Conservation (phyloP, 768 basidiomycete species). For the Cubamyces sp. region DNA sequence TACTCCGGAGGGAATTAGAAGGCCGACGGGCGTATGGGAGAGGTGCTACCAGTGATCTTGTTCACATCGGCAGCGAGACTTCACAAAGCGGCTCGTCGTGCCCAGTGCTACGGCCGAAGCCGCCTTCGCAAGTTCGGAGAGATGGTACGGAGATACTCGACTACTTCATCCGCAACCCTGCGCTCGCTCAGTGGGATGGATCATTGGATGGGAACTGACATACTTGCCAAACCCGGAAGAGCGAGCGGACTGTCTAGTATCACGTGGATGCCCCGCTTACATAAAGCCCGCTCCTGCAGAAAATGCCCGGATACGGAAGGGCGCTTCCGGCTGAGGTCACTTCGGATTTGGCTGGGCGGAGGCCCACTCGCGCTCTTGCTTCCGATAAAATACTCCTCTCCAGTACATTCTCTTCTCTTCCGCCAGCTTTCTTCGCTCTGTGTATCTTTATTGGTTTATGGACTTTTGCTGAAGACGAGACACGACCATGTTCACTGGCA, state of each 20-base stretch:
- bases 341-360: background rate
- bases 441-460: constrained; percentile 38
- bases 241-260: background rate
- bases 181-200: background rate
- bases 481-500: constrained; percentile 55
- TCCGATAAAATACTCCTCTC: constrained; percentile 20
- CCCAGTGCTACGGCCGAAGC: background rate
- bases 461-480: constrained; percentile 26
- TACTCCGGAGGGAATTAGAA: background rate
- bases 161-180: background rate
- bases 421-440: constrained; percentile 19
- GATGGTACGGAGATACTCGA: constrained; percentile 4
- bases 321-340: constrained; percentile 10
- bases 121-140: background rate
- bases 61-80: constrained; percentile 2
- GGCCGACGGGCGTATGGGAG: background rate
- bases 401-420: constrained; percentile 16
- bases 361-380: constrained; percentile 3
- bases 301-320: constrained; percentile 13
- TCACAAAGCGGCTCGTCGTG: background rate
- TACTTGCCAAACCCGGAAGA: constrained; percentile 5
- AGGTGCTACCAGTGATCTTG: background rate
- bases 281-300: background rate
- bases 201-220: constrained; percentile 11
- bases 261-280: background rate